Percentiles rank a stretch among this genome's conserved stretches.
phyloP scores from a whole-genome alignment of 2,329 filamentous ascomycete species.

The Colletotrichum plurivorum region DNA sequence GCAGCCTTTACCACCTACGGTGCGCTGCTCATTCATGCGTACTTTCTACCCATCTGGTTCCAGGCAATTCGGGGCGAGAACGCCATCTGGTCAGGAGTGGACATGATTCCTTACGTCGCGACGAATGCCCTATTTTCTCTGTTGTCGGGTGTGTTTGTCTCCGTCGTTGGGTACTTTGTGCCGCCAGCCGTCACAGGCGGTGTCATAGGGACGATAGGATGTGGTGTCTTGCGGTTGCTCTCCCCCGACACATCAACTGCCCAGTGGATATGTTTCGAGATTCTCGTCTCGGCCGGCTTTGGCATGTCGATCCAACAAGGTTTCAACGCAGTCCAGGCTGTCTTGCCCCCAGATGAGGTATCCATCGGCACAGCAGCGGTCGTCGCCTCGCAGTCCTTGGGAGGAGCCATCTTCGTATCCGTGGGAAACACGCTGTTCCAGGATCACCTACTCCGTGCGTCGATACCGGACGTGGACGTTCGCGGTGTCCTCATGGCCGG shows the following conservation, averaged over 20 bases:
- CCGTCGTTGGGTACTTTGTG: conserved; percentile 56
- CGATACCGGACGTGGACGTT: conserved; percentile 41
- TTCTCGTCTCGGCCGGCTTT: conserved; percentile 58
- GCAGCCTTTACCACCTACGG: conserved; percentile 58
- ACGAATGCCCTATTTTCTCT: conserved; percentile 47
- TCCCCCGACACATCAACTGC: conserved; percentile 47
- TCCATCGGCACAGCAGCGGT: conserved; percentile 50
- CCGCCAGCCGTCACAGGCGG: conserved; percentile 45
- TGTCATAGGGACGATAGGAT: conserved; percentile 52
- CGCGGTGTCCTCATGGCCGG: conserved; percentile 53
- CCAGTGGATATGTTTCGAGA: conserved; percentile 63
- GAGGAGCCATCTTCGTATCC: conserved; percentile 60
- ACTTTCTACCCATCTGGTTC: conserved; percentile 61
- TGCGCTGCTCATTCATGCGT: conserved; percentile 58
- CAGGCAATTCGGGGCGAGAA: conserved; percentile 50
- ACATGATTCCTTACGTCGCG: conserved; percentile 50
- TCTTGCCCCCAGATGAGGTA: conserved; percentile 45
- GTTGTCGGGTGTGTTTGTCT: conserved; percentile 56
- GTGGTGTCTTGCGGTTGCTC: conserved; percentile 55
- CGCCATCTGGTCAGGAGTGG: conserved; percentile 51
- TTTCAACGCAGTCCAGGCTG: conserved; percentile 58
- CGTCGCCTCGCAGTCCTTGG: conserved; percentile 51
- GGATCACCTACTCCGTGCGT: conserved; percentile 50
- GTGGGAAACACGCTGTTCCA: conserved; percentile 58
- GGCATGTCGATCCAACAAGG: conserved; percentile 58